Evolutionary conservation across 2,329 filamentous ascomycete species (phyloP).

Genomic region (Fusarium oxysporum): DNA sequence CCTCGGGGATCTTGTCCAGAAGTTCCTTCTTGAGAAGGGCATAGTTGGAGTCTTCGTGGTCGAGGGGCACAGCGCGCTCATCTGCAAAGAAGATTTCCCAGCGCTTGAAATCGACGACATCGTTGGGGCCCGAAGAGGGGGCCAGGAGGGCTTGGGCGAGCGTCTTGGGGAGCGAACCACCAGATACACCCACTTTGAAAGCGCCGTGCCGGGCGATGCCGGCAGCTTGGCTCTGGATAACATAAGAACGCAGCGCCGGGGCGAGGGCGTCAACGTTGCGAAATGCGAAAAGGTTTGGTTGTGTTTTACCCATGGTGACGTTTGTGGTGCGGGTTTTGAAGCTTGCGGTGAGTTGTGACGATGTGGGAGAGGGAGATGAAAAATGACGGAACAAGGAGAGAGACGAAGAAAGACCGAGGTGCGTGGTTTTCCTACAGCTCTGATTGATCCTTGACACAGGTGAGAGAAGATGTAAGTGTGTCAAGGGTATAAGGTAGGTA

Average conservation of each 20-base stretch:
- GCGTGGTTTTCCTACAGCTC: slow-evolving; percentile 17
- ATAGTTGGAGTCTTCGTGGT: slow-evolving; percentile 96
- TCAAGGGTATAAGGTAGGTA: not conserved
- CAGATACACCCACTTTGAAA: slow-evolving; percentile 94
- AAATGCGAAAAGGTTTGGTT: slow-evolving; percentile 85
- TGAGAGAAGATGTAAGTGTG: slow-evolving; percentile 6
- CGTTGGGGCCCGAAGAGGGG: slow-evolving; percentile 62
- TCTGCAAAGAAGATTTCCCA: slow-evolving; percentile 99
- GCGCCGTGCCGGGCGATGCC: slow-evolving; percentile 82
- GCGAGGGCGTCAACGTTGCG: slow-evolving; percentile 76
- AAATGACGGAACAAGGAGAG: slow-evolving; percentile 1
- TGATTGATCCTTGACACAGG: slow-evolving; percentile 16
- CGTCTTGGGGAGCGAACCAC: slow-evolving; percentile 89
- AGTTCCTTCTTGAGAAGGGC: slow-evolving; percentile 86
- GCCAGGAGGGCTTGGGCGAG: slow-evolving; percentile 86
- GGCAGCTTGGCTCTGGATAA: slow-evolving; percentile 83
- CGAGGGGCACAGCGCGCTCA: slow-evolving; percentile 92
- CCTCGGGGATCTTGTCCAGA: slow-evolving; percentile 84
- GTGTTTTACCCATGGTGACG: slow-evolving; percentile 63
- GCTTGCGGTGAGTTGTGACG: slow-evolving; percentile 29
- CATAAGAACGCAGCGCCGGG: slow-evolving; percentile 80
- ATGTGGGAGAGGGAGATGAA: not conserved
- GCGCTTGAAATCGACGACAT: slow-evolving; percentile 80
- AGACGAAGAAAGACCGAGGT: not conserved
- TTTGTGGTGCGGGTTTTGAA: slow-evolving; percentile 39